Percentiles rank a stretch among this genome's conserved stretches.
phyloP scores from a whole-genome alignment of 768 basidiomycete genomes.

The Suillus plorans region DNA sequence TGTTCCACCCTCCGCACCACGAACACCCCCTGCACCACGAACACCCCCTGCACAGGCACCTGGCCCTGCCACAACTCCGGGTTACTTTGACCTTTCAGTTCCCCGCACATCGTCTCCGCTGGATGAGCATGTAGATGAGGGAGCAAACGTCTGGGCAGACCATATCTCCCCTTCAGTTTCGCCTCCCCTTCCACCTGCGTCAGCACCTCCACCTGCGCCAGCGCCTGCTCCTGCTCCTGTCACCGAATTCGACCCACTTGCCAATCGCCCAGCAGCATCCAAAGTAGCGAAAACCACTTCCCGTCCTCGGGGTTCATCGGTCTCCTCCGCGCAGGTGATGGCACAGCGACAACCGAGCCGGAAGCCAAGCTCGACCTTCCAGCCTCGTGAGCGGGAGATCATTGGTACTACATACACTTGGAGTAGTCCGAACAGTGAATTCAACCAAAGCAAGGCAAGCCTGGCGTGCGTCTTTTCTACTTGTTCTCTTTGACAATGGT shows the following conservation, averaged over 20 bases:
- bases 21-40: not conserved
- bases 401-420: slow-evolving; percentile 34
- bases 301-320: slow-evolving; percentile 24
- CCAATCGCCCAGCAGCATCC: slow-evolving; percentile 8
- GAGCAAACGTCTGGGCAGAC: slow-evolving; percentile 30
- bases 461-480: slow-evolving; percentile 17
- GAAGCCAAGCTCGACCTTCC: slow-evolving; percentile 25
- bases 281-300: slow-evolving; percentile 23
- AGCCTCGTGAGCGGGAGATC: slow-evolving; percentile 28
- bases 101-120: slow-evolving; percentile 26
- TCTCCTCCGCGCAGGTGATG: slow-evolving; percentile 24
- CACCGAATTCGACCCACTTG: not conserved
- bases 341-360: slow-evolving; percentile 17
- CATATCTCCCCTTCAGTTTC: slow-evolving; percentile 7
- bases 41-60: slow-evolving; percentile 17
- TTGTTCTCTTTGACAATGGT: not conserved
- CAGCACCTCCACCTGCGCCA: not conserved
- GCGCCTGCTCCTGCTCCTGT: too few relatives aligned
- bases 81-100: slow-evolving; percentile 25
- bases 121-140: slow-evolving; percentile 14
- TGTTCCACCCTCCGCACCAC: not conserved
- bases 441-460: slow-evolving; percentile 17
- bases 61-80: not conserved
- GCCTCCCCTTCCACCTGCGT: slow-evolving; percentile 8
- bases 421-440: slow-evolving; percentile 25